phyloP scores from a whole-genome alignment of 2,329 filamentous ascomycete species.

The Diaporthe eres region DNA sequence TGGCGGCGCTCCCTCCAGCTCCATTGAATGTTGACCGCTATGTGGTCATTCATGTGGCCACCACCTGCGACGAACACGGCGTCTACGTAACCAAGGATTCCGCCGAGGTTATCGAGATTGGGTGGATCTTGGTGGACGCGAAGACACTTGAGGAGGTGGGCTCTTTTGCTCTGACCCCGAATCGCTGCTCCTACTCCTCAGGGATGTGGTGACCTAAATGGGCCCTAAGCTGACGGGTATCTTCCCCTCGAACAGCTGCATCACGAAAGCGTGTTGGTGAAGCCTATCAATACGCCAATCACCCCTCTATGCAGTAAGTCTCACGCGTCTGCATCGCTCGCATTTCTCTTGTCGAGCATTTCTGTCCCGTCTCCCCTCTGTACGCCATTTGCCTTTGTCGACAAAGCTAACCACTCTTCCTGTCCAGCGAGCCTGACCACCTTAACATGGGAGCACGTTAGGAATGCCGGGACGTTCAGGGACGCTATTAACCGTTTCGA shows the following conservation, averaged over 20 bases:
- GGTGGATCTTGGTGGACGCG: slow-evolving; percentile 95
- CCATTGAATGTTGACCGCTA: slow-evolving; percentile 91
- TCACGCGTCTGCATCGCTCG: slow-evolving; percentile 43
- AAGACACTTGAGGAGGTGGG: slow-evolving; percentile 93
- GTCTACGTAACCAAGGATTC: slow-evolving; percentile 99
- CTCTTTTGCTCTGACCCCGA: slow-evolving; percentile 37
- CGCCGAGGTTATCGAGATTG: slow-evolving; percentile 98
- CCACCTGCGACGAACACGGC: slow-evolving; percentile 98
- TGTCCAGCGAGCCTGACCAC: slow-evolving; percentile 91
- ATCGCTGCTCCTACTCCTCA: slow-evolving; percentile 16
- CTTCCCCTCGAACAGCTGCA: slow-evolving; percentile 75
- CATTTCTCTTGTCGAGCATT: slow-evolving; percentile 34
- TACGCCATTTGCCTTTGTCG: slow-evolving; percentile 15
- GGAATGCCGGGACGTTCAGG: slow-evolving; percentile 96
- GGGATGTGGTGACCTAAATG: slow-evolving; percentile 39
- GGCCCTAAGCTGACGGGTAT: slow-evolving; percentile 26
- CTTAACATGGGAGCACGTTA: slow-evolving; percentile 98
- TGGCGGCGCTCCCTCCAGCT: slow-evolving; percentile 64
- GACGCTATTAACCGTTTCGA: slow-evolving; percentile 97
- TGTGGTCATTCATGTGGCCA: slow-evolving; percentile 98
- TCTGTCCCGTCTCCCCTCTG: slow-evolving; percentile 27
- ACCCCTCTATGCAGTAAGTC: slow-evolving; percentile 98
- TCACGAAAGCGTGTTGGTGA: slow-evolving; percentile 96
- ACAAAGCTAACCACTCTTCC: slow-evolving; percentile 21
- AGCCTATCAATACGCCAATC: slow-evolving; percentile 98